Conservation (phyloP, 192 early-diverging fungal genomes). For the Spizellomyces sp. region DNA sequence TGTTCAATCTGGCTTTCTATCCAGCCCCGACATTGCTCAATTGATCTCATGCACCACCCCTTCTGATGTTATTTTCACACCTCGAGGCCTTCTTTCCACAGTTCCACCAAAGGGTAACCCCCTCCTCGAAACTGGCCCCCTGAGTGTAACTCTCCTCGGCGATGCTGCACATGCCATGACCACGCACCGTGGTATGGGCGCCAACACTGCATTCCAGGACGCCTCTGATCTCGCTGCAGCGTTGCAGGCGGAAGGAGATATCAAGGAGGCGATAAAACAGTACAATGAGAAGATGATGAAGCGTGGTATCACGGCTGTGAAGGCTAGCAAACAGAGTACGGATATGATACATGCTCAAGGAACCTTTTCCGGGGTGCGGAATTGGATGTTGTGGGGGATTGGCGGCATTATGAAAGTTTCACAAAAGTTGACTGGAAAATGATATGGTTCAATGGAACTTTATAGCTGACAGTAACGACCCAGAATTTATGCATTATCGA, state of each 20-base stretch:
- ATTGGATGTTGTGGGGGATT: no score
- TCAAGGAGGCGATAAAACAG: not conserved
- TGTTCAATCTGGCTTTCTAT: not conserved
- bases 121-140: not conserved
- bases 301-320: not conserved
- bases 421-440: no score
- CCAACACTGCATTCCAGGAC: constrained; percentile 32
- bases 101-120: not conserved
- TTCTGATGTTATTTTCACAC: not conserved
- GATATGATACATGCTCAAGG: not conserved
- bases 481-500: no score
- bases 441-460: no score
- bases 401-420: no score
- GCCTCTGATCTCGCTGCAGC: constrained; percentile 20
- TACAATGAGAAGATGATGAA: constrained; percentile 11
- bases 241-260: not conserved
- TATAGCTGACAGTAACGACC: no score
- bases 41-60: not conserved
- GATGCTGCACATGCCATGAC: constrained; percentile 32
- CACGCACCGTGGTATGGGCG: constrained; percentile 24
- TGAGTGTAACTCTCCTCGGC: constrained; percentile 16
- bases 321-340: not conserved
- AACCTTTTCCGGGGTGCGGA: no score
- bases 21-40: not conserved
- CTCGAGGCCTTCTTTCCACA: not conserved